Conservation (phyloP, 2,329 filamentous ascomycete genomes). For the Neurospora sp. region DNA sequence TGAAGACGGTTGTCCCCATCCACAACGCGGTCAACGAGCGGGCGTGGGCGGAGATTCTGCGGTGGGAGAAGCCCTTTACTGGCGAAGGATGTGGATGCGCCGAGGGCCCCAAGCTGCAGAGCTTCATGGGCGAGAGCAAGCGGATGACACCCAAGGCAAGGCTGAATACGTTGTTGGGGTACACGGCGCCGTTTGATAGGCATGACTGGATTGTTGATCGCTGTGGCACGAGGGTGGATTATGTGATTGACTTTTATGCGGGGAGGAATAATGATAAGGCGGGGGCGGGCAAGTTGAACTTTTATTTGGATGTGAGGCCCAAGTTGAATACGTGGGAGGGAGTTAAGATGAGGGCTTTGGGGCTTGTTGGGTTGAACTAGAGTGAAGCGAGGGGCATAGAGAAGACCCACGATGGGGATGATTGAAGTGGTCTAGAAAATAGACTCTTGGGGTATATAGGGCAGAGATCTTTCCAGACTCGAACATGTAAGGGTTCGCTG, state of each 20-base stretch:
- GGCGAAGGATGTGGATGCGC: slow-evolving; percentile 53
- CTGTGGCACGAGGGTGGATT: slow-evolving; percentile 77
- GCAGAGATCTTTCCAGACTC: neutral
- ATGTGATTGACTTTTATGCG: slow-evolving; percentile 96
- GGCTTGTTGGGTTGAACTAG: slow-evolving; percentile 39
- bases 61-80: slow-evolving; percentile 69
- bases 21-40: slow-evolving; percentile 98
- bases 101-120: slow-evolving; percentile 71
- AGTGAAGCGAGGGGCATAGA: neutral
- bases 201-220: slow-evolving; percentile 97
- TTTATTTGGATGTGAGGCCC: slow-evolving; percentile 59
- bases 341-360: slow-evolving; percentile 53
- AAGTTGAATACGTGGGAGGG: slow-evolving; percentile 62
- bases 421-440: neutral
- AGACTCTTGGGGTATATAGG: neutral
- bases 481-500: neutral
- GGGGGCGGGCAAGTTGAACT: slow-evolving; percentile 40
- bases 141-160: slow-evolving; percentile 73
- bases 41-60: slow-evolving; percentile 84
- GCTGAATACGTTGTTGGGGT: slow-evolving; percentile 77
- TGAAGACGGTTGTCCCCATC: slow-evolving; percentile 88
- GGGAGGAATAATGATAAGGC: slow-evolving; percentile 41
- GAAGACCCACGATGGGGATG: neutral
- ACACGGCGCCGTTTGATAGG: slow-evolving; percentile 82
- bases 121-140: slow-evolving; percentile 65